Conservation (phyloP, 2,329 filamentous ascomycete genomes). For the Epichloe gansuensis region DNA sequence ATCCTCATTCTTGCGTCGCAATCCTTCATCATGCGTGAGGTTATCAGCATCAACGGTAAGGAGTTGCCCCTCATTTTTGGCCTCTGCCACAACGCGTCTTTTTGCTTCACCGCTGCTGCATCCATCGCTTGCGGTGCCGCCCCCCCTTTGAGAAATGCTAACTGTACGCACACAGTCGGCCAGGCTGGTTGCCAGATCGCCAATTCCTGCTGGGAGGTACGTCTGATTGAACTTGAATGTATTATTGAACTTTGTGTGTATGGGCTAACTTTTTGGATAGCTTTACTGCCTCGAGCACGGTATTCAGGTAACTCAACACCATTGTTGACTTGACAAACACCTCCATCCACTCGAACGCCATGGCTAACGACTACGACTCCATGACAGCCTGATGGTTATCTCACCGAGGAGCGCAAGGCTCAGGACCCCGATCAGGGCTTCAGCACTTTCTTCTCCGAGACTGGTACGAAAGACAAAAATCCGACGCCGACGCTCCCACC, state of each 20-base stretch:
- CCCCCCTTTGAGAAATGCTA: constrained; percentile 26
- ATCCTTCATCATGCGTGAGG: constrained; percentile 80
- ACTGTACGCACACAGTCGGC: constrained; percentile 62
- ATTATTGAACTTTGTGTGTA: not conserved
- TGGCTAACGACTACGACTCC: constrained; percentile 4
- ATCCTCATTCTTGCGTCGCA: constrained; percentile 8
- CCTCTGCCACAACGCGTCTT: constrained; percentile 12
- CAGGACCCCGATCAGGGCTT: constrained; percentile 91
- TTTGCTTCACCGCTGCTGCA: constrained; percentile 5
- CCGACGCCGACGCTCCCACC: not conserved
- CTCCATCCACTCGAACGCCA: not conserved
- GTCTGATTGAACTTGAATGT: constrained; percentile 23
- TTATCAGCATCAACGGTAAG: constrained; percentile 98
- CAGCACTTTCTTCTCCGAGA: constrained; percentile 99
- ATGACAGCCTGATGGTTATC: constrained; percentile 84
- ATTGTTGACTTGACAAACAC: constrained; percentile 5
- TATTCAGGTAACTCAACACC: constrained; percentile 63
- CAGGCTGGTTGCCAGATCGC: constrained; percentile 99
- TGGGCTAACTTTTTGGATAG: constrained; percentile 37
- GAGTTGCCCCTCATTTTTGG: constrained; percentile 16
- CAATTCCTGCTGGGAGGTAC: constrained; percentile 99
- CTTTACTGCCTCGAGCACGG: constrained; percentile 99
- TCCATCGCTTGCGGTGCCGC: not conserved
- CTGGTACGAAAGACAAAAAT: constrained; percentile 48
- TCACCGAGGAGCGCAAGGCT: constrained; percentile 95